A percentile compares a stretch with the other conserved stretches of the same genome.
Conservation (phyloP, 805 yeast species). For the Komagataella kurtzmanii region DNA sequence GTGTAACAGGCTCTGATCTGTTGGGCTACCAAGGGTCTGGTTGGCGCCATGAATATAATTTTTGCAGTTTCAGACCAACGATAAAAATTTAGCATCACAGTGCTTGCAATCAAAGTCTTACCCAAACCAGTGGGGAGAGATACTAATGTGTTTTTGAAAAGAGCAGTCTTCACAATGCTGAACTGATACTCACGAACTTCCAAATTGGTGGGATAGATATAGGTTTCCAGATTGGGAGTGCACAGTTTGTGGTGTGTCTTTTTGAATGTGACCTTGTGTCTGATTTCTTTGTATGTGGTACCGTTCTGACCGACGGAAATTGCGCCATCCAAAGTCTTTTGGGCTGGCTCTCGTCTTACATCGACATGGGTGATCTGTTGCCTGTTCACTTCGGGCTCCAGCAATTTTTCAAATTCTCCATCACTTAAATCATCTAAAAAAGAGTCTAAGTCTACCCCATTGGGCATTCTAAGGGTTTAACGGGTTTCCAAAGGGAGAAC, state of each 20-base stretch:
- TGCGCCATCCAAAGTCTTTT: constrained; percentile 12
- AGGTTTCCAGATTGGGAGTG: constrained; percentile 21
- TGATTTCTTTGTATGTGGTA: constrained; percentile 12
- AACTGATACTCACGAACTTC: constrained; percentile 82
- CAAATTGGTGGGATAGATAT: constrained; percentile 76
- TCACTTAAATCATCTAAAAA: neutral
- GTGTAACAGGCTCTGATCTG: constrained; percentile 89
- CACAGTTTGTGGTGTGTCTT: constrained; percentile 32
- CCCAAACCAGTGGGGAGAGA: constrained; percentile 97
- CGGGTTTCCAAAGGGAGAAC: neutral
- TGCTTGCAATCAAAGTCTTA: constrained; percentile 89
- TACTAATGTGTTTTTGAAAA: constrained; percentile 65
- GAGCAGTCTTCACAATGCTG: constrained; percentile 60
- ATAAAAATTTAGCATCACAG: constrained; percentile 81
- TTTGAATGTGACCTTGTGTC: constrained; percentile 11
- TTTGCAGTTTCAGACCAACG: constrained; percentile 77
- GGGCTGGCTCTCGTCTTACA: constrained; percentile 6
- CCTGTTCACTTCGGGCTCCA: neutral
- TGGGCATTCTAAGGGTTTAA: neutral
- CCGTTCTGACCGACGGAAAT: constrained; percentile 6
- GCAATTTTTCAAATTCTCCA: neutral
- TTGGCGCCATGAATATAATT: constrained; percentile 92
- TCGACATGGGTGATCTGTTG: neutral
- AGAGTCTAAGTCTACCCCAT: neutral
- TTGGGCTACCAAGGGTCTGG: constrained; percentile 91